phyloP scores from a whole-genome alignment of 1,284 basidiomycete genomes.

The Hortiboletus rubellus region DNA sequence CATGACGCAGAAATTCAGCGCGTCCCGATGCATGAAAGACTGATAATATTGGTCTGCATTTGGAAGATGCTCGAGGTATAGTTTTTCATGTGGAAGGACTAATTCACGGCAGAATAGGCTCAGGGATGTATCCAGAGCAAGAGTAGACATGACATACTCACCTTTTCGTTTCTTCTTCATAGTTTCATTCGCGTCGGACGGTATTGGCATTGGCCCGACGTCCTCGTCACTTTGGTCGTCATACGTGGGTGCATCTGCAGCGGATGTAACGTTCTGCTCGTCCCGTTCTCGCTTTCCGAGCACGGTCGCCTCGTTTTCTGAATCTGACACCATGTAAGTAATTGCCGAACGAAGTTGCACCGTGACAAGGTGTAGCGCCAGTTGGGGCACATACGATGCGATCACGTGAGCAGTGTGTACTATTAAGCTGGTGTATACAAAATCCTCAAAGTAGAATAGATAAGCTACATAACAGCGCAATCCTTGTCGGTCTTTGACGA shows the following conservation, averaged over 20 bases:
- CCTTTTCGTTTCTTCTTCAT: slow-evolving; percentile 75
- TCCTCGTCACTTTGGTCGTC: slow-evolving; percentile 63
- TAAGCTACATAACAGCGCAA: slow-evolving; percentile 59
- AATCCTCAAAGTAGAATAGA: not conserved
- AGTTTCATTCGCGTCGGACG: slow-evolving; percentile 41
- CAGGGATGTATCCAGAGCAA: slow-evolving; percentile 37
- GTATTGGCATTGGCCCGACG: slow-evolving; percentile 76
- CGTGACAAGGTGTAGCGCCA: too few species aligned
- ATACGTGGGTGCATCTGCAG: slow-evolving; percentile 10
- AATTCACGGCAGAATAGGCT: slow-evolving; percentile 13
- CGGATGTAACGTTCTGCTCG: slow-evolving; percentile 23
- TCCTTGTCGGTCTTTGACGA: slow-evolving; percentile 44
- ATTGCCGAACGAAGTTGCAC: too few species aligned
- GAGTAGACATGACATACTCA: slow-evolving; percentile 40
- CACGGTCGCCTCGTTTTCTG: slow-evolving; percentile 43
- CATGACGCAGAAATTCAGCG: slow-evolving; percentile 84
- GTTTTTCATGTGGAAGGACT: slow-evolving; percentile 75
- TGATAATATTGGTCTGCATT: slow-evolving; percentile 93
- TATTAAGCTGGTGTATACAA: not conserved
- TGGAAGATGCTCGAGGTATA: slow-evolving; percentile 92
- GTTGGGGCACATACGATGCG: too few species aligned
- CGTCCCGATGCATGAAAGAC: slow-evolving; percentile 98
- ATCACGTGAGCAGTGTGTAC: slow-evolving; percentile 5
- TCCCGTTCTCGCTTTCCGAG: slow-evolving; percentile 66
- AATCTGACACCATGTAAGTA: slow-evolving; percentile 39